These are phyloP conservation scores for Penicillium sp. DNA, from an alignment of 2,329 filamentous ascomycete species.

Conservation along the genomic window DNA sequence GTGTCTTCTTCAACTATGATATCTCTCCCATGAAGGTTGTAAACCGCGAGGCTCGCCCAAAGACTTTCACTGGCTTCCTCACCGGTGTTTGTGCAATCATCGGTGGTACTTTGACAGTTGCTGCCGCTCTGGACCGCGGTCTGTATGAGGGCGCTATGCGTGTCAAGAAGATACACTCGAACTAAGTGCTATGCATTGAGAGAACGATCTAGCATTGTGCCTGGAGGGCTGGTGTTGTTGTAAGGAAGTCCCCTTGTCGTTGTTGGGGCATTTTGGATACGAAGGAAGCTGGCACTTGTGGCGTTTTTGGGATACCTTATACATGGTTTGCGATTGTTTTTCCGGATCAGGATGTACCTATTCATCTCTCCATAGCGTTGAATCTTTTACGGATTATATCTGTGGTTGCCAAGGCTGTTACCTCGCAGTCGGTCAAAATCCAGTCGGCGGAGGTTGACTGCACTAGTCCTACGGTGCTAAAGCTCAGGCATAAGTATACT, in stretches of 20 bases:
- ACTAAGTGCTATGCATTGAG: slow-evolving; percentile 36
- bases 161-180: slow-evolving; percentile 80
- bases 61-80: slow-evolving; percentile 88
- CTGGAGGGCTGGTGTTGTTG: background rate
- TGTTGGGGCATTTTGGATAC: background rate
- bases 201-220: background rate
- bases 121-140: slow-evolving; percentile 86
- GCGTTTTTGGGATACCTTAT: slow-evolving; percentile 14
- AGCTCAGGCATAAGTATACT: no score
- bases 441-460: no score
- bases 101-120: slow-evolving; percentile 92
- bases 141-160: slow-evolving; percentile 84
- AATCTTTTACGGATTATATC: background rate
- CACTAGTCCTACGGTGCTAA: no score
- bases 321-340: slow-evolving; percentile 6
- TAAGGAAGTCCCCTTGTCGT: background rate
- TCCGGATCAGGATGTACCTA: slow-evolving; percentile 1
- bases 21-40: slow-evolving; percentile 99
- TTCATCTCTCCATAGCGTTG: slow-evolving; percentile 7
- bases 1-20: slow-evolving; percentile 98
- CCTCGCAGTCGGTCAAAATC: background rate
- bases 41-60: slow-evolving; percentile 87
- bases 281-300: slow-evolving; percentile 11
- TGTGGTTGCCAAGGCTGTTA: background rate
- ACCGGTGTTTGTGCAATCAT: slow-evolving; percentile 93